Base-by-base conservation (phyloP, 2,329 filamentous ascomycete species). In the Colletotrichum musicola region DNA sequence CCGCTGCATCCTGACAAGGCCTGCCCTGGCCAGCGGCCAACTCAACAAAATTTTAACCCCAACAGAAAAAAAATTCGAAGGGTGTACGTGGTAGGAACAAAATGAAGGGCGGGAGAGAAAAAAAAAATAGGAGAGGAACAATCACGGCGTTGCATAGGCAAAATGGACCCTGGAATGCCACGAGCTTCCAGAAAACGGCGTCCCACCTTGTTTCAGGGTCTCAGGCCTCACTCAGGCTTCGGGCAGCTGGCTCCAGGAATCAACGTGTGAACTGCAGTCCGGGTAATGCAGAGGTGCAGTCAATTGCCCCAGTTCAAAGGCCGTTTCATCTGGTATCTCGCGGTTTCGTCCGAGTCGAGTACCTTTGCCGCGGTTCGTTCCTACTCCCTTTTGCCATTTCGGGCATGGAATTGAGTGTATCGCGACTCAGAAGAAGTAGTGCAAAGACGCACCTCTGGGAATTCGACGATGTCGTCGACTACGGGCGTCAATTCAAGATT, bases 401-500 rank as follows among this genome's bases (percentile, higher is more conserved):
- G 6, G 22, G 9, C 14, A 40, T 27, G 7, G 46, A 5, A 44
- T 25, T 49, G 47, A 7, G n/a, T 18, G 9, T 6, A 38, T 27
- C n/a, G 25, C 35, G 35, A 44, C 53, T 42, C 16, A 50, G n/a
- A 18, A 49, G 18, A 13, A 18, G 46, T 20, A 9, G 46, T 49
- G n/a, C n/a, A 25, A 9, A 47, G 47, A 16, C 20, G 54, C 46
- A 18, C n/a, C 42, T 30, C 16, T 25, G 35, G 44, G 9, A 25
- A 42, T 16, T 35, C 56, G 50, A 38, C 62, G 55, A 44, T 51
- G 51, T 58, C 20, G 51, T 63, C 44, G 25, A 58, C 30, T 18
- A n/a, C 35, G 38, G 60, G 62, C 55, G 62, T 65, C 62, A 61
- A 69, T 69, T 61, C 65, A 69, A 69, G 66, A 69, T 66, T 61